Percentiles rank a stretch among this genome's conserved stretches.
phyloP scores from a whole-genome alignment of 2,329 filamentous ascomycete genomes.

The Ophiocordyceps camponoti-leonardi region DNA sequence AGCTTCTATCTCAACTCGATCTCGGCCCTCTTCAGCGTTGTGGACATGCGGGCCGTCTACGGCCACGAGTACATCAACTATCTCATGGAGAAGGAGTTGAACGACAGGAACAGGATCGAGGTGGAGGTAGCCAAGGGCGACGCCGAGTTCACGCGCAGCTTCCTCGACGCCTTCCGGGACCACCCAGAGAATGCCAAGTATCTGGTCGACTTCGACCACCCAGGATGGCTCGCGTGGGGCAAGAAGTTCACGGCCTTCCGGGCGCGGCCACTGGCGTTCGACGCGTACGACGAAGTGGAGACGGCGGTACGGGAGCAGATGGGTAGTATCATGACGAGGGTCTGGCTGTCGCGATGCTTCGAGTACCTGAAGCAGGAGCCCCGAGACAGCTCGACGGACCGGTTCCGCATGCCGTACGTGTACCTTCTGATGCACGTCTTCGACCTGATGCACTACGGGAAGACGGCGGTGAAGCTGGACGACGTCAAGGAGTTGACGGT shows the following conservation, averaged over 20 bases:
- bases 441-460: constrained; percentile 68
- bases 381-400: constrained; percentile 61
- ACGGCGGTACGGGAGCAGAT: constrained; percentile 58
- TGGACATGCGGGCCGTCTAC: constrained; percentile 75
- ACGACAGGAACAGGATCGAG: constrained; percentile 58
- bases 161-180: constrained; percentile 60
- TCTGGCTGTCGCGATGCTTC: constrained; percentile 81
- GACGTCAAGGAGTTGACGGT: constrained; percentile 71
- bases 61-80: constrained; percentile 79
- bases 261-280: constrained; percentile 50
- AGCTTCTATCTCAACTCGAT: constrained; percentile 69
- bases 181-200: constrained; percentile 55
- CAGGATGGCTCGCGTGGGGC: constrained; percentile 93
- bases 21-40: constrained; percentile 58
- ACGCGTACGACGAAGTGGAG: constrained; percentile 66
- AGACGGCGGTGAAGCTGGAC: constrained; percentile 63
- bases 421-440: constrained; percentile 81
- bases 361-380: constrained; percentile 93
- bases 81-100: constrained; percentile 56
- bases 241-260: constrained; percentile 69
- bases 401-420: constrained; percentile 78
- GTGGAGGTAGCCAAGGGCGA: constrained; percentile 61
- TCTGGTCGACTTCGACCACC: constrained; percentile 80
- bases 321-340: constrained; percentile 58
- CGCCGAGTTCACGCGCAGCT: constrained; percentile 60